Percentiles rank a stretch among this genome's conserved stretches.
Conservation (phyloP, 345 rosid genomes). For the Linum usitatissimum region DNA sequence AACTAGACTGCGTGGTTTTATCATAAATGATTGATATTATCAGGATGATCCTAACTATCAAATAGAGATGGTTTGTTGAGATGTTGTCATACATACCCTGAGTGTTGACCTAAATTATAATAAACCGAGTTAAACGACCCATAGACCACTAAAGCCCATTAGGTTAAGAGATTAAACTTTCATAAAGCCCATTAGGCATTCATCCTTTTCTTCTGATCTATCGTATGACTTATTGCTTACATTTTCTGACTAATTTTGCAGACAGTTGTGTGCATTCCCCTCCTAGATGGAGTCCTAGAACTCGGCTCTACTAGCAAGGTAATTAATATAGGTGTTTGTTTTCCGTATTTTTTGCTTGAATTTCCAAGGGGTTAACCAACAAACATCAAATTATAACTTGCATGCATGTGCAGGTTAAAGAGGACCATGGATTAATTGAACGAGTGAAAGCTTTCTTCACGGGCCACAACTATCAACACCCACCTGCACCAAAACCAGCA, state of each 20-base stretch:
- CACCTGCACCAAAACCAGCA: constrained; percentile 53
- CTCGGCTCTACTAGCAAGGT: constrained; percentile 76
- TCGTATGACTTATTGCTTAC: too few relatives aligned
- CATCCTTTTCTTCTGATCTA: background rate
- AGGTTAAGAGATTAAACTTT: too few relatives aligned
- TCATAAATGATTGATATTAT: too few relatives aligned
- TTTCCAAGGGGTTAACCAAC: too few relatives aligned
- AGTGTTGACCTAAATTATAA: background rate
- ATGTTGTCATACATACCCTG: too few relatives aligned
- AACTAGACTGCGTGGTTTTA: too few relatives aligned
- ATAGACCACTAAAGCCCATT: background rate
- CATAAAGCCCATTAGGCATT: too few relatives aligned
- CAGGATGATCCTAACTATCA: too few relatives aligned
- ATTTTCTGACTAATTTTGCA: constrained; percentile 16
- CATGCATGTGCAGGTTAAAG: constrained; percentile 33
- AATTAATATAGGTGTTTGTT: background rate
- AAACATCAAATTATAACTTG: too few relatives aligned
- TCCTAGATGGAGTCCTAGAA: constrained; percentile 83
- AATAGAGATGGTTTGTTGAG: too few relatives aligned
- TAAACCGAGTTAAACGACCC: background rate
- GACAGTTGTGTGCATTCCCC: constrained; percentile 91
- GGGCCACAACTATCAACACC: constrained; percentile 27
- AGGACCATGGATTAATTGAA: constrained; percentile 42
- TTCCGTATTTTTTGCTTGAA: too few relatives aligned
- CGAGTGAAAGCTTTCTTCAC: constrained; percentile 53